These are phyloP conservation scores for Metschnikowia rubicola DNA, from an alignment of 805 yeast species.

Conservation along the genomic window DNA sequence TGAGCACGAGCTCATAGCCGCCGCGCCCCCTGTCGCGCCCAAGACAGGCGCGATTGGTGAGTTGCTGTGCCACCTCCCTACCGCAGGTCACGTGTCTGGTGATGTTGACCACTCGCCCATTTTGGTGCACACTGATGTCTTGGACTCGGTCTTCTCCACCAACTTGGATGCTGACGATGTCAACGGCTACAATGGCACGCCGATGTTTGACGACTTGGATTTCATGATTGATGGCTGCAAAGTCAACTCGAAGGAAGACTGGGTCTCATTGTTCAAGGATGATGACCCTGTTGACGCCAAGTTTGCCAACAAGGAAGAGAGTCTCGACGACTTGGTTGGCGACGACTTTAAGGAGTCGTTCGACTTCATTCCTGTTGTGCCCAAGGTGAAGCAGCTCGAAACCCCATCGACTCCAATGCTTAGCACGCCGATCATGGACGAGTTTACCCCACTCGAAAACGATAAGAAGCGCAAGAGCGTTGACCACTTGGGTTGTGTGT, in stretches of 20 bases:
- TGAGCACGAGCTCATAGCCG: conserved; percentile 12
- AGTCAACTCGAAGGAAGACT: conserved; percentile 43
- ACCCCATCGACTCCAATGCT: conserved; percentile 20
- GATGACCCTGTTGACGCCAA: conserved; percentile 10
- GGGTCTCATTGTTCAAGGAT: conserved; percentile 59
- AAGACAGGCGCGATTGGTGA: conserved; percentile 23
- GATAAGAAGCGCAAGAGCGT: conserved; percentile 29
- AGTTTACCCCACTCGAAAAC: neutral
- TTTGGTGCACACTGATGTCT: conserved; percentile 49
- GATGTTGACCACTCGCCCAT: conserved; percentile 38
- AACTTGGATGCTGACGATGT: conserved; percentile 38
- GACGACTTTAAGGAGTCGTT: conserved; percentile 19
- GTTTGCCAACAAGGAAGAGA: conserved; percentile 14
- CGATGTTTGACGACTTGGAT: conserved; percentile 59
- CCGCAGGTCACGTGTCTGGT: conserved; percentile 14
- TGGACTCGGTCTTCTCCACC: conserved; percentile 49
- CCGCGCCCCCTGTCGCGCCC: conserved; percentile 11
- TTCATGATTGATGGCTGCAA: conserved; percentile 39
- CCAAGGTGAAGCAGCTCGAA: conserved; percentile 24
- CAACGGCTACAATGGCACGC: conserved; percentile 33
- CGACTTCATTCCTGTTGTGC: conserved; percentile 18
- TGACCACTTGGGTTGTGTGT: conserved; percentile 72
- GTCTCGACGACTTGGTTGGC: conserved; percentile 21
- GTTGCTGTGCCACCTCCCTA: conserved; percentile 27
- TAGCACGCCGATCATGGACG: conserved; percentile 12